phyloP scores from a whole-genome alignment of 2,329 filamentous ascomycete genomes.

The Penicillium nordicum region DNA sequence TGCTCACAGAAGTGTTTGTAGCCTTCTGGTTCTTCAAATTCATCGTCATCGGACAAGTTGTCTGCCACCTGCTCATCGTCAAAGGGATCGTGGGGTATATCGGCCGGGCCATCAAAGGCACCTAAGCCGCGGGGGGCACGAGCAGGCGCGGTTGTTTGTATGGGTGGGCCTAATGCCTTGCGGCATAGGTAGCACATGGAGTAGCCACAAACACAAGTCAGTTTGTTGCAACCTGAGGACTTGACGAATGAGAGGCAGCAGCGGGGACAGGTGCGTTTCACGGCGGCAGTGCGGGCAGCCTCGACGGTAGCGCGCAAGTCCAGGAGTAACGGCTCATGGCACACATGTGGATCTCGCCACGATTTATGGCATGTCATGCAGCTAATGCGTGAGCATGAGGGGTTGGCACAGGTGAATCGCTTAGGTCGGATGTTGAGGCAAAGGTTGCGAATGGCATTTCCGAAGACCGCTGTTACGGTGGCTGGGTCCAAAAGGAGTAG shows the following conservation, averaged over 20 bases:
- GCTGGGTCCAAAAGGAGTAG: constrained; percentile 56
- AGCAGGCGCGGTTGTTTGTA: constrained; percentile 9
- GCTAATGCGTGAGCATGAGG: constrained; percentile 65
- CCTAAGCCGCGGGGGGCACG: constrained; percentile 6
- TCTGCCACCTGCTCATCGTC: constrained; percentile 4
- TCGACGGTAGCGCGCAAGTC: constrained; percentile 87
- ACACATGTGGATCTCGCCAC: constrained; percentile 86
- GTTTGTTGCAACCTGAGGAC: constrained; percentile 89
- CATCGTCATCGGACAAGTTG: constrained; percentile 17
- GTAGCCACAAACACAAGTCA: constrained; percentile 93
- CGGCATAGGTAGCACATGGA: constrained; percentile 98
- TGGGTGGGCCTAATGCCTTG: constrained; percentile 51
- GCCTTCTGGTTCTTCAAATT: constrained; percentile 58
- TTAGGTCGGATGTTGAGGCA: constrained; percentile 68
- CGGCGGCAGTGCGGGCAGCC: constrained; percentile 85
- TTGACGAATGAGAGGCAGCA: constrained; percentile 94
- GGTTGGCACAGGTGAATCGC: constrained; percentile 72
- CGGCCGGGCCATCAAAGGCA: constrained; percentile 43
- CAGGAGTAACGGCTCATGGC: constrained; percentile 77
- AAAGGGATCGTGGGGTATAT: constrained; percentile 27
- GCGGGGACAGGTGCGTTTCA: constrained; percentile 90
- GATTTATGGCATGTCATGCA: constrained; percentile 78
- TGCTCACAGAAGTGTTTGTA: constrained; percentile 97
- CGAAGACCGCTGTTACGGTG: constrained; percentile 50
- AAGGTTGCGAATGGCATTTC: constrained; percentile 62